These are phyloP conservation scores for Macrophomina pseudophaseolina DNA, from an alignment of 2,329 filamentous ascomycete species.

Conservation along the genomic window DNA sequence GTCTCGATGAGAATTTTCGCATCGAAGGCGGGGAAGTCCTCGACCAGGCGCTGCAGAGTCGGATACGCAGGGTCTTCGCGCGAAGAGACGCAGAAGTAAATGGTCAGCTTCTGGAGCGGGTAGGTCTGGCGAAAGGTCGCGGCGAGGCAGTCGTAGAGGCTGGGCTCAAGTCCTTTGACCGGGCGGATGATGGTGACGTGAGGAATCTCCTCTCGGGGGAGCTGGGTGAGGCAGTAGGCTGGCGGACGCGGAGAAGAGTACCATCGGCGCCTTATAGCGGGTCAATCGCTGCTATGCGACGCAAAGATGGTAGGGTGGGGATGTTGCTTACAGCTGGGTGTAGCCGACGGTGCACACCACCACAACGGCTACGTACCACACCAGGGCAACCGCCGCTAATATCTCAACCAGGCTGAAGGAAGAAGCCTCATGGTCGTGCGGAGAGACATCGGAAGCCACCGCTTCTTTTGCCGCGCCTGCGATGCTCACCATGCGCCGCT, in stretches of 20 bases:
- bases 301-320: conserved; percentile 11
- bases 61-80: conserved; percentile 77
- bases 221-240: conserved; percentile 47
- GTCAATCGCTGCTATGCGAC: conserved; percentile 16
- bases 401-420: conserved; percentile 41
- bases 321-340: conserved; percentile 58
- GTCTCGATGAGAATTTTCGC: conserved; percentile 78
- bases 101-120: conserved; percentile 73
- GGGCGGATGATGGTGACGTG: conserved; percentile 91
- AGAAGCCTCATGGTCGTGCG: conserved; percentile 36
- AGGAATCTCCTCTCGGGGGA: conserved; percentile 61
- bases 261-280: conserved; percentile 56
- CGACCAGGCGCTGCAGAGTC: conserved; percentile 71
- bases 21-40: conserved; percentile 74
- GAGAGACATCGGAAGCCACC: conserved; percentile 21
- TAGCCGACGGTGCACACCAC: conserved; percentile 64
- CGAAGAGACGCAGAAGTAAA: conserved; percentile 82
- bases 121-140: conserved; percentile 85
- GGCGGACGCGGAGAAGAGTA: conserved; percentile 54
- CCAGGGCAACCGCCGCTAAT: conserved; percentile 54
- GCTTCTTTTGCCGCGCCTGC: conserved; percentile 26
- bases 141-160: conserved; percentile 89
- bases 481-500: conserved; percentile 42
- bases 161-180: conserved; percentile 88
- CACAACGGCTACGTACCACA: conserved; percentile 63